phyloP scores from a whole-genome alignment of 75 land plant species.

The Picea sitchensis region DNA sequence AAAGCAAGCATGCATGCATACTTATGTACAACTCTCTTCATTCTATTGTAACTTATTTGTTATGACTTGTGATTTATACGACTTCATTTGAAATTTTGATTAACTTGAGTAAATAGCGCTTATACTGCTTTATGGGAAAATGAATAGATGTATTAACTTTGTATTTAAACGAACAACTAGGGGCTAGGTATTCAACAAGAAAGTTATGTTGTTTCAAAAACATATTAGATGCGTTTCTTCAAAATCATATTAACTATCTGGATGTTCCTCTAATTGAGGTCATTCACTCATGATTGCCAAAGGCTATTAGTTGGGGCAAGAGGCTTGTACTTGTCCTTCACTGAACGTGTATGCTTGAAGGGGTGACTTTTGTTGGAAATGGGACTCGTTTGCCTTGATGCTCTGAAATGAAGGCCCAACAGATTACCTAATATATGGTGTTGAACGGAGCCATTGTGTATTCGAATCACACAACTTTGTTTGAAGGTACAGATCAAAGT shows the following conservation, averaged over 20 bases:
- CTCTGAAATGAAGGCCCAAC: neutral
- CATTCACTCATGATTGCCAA: neutral
- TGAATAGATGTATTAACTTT: neutral
- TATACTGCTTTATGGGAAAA: neutral
- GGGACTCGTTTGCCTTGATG: neutral
- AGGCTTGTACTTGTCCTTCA: neutral
- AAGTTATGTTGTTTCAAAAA: neutral
- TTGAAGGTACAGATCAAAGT: too few relatives aligned
- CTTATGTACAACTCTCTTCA: too few relatives aligned
- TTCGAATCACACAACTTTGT: too few relatives aligned
- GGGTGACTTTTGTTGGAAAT: neutral
- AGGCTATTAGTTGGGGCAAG: neutral
- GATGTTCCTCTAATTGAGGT: too few relatives aligned
- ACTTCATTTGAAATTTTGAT: neutral
- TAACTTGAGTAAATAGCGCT: neutral
- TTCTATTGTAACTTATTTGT: too few relatives aligned
- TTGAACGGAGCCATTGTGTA: too few relatives aligned
- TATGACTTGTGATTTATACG: too few relatives aligned
- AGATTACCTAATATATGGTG: neutral
- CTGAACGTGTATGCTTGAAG: neutral
- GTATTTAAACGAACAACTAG: neutral
- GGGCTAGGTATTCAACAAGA: neutral
- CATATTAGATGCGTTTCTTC: neutral
- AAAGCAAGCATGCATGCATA: too few relatives aligned
- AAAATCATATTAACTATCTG: too few relatives aligned